A percentile compares a stretch with the other conserved stretches of the same genome.
These are phyloP conservation scores for Suillus plorans DNA, from an alignment of 768 basidiomycete species.

Conservation along the genomic window DNA sequence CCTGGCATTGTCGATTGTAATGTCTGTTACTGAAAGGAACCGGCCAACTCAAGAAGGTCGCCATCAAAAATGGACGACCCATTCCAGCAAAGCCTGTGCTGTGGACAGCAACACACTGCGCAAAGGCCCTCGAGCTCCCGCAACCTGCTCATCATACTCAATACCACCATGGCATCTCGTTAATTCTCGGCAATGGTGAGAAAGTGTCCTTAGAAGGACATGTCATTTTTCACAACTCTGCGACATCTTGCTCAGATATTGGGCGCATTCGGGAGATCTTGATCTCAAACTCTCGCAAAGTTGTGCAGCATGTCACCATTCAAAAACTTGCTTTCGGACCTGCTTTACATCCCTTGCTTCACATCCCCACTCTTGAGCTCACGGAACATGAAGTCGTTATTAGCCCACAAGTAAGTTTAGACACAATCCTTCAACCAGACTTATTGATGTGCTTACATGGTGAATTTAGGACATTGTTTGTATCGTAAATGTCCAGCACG, in stretches of 20 bases:
- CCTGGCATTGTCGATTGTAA: not conserved
- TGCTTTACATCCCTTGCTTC: not conserved
- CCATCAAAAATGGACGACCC: not conserved
- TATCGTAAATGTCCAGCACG: conserved; percentile 4
- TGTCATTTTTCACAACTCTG: not conserved
- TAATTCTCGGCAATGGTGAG: not conserved
- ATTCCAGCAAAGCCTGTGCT: not conserved
- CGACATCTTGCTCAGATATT: not conserved
- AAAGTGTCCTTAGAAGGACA: not conserved
- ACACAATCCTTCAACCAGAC: not conserved
- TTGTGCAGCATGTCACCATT: not conserved
- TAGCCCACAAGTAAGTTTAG: conserved; percentile 1
- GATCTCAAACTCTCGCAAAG: not conserved
- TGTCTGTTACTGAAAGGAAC: not conserved
- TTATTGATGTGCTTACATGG: not conserved
- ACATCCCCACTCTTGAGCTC: not conserved
- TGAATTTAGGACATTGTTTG: not conserved
- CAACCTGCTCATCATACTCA: not conserved
- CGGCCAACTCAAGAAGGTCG: not conserved
- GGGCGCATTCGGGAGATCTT: not conserved
- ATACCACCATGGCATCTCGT: not conserved
- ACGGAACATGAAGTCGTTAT: conserved; percentile 2
- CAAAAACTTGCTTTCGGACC: conserved; percentile 1
- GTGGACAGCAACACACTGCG: not conserved
- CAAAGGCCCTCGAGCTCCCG: not conserved